A percentile compares a stretch with the other conserved stretches of the same genome.
These are phyloP conservation scores for Gossypium schwendimanii DNA, from an alignment of 441 rosid species.

Conservation along the genomic window DNA sequence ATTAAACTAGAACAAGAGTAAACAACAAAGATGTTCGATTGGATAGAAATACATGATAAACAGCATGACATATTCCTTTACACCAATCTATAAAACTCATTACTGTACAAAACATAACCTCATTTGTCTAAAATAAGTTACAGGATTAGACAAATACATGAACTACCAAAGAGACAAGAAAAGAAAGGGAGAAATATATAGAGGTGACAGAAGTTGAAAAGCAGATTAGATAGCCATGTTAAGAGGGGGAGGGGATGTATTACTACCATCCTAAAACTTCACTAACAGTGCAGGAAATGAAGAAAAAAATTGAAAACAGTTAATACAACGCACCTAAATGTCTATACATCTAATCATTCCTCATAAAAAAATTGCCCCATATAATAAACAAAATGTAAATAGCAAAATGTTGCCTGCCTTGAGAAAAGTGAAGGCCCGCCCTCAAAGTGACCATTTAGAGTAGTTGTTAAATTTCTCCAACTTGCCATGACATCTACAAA, in stretches of 20 bases:
- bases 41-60: not conserved
- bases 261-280: constrained; percentile 13
- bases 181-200: not conserved
- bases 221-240: not conserved
- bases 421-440: constrained; percentile 44
- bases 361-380: constrained; percentile 17
- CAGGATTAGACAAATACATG: not conserved
- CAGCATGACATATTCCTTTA: not conserved
- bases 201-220: not conserved
- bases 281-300: not conserved
- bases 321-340: constrained; percentile 3
- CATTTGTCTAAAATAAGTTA: not conserved
- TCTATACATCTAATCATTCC: constrained; percentile 8
- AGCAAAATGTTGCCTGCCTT: constrained; percentile 39
- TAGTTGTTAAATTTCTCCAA: constrained; percentile 38
- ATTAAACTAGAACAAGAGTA: not conserved
- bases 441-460: constrained; percentile 40
- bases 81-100: not conserved
- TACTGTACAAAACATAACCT: not conserved
- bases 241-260: not conserved
- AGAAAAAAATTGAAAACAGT: not conserved
- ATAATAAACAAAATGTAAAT: constrained; percentile 21
- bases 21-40: not conserved
- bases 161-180: not conserved
- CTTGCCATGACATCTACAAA: constrained; percentile 45